A percentile compares a stretch with the other conserved stretches of the same genome.
These are phyloP conservation scores for Apiotrichum veenhuisii DNA, from an alignment of 1,284 basidiomycete genomes.

Conservation along the genomic window DNA sequence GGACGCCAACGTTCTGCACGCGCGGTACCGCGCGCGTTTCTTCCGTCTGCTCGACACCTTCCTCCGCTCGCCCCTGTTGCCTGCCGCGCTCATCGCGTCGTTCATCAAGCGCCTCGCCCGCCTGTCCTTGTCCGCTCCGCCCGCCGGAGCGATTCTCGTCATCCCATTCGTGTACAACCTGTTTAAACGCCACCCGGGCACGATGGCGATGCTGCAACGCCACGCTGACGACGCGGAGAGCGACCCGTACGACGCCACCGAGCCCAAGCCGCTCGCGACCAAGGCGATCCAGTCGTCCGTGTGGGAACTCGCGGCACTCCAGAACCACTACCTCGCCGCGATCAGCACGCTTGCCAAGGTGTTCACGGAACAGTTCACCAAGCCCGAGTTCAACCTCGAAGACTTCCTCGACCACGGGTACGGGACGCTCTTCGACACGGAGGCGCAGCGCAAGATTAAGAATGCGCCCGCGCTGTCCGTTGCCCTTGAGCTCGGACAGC, in stretches of 20 bases:
- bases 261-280: constrained; percentile 71
- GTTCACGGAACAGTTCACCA: constrained; percentile 88
- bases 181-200: constrained; percentile 82
- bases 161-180: constrained; percentile 95
- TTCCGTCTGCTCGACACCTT: constrained; percentile 90
- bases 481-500: constrained; percentile 28
- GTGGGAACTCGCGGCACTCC: constrained; percentile 84
- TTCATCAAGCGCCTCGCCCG: constrained; percentile 89
- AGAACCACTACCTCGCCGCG: constrained; percentile 76
- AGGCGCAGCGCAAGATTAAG: constrained; percentile 72
- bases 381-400: constrained; percentile 82
- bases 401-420: constrained; percentile 98
- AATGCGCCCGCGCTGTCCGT: constrained; percentile 64
- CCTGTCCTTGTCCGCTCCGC: constrained; percentile 77
- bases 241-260: constrained; percentile 59
- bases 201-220: constrained; percentile 90
- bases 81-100: constrained; percentile 81
- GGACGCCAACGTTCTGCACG: constrained; percentile 79
- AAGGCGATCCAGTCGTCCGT: constrained; percentile 78
- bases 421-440: constrained; percentile 85
- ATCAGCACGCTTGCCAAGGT: constrained; percentile 81
- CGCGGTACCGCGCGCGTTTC: constrained; percentile 89
- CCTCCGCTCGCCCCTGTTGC: constrained; percentile 85
- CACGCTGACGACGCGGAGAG: constrained; percentile 39
- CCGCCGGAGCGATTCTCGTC: constrained; percentile 82